Conservation (phyloP, 106 monocot genomes). For the Dendrobium officinale region DNA sequence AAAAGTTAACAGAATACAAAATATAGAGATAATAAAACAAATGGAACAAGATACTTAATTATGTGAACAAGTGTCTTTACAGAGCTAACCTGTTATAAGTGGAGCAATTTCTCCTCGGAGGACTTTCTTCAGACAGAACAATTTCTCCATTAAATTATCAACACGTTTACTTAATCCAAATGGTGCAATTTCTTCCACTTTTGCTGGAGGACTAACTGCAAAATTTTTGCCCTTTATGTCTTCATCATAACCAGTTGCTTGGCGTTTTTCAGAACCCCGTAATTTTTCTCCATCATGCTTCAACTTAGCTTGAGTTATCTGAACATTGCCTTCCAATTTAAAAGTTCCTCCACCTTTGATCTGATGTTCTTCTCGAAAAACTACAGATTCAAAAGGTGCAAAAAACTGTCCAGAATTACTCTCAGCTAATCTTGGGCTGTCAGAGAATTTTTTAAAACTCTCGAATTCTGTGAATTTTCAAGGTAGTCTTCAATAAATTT, state of each 20-base stretch:
- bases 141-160: conserved; percentile 7
- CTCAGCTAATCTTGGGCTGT: neutral
- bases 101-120: conserved; percentile 3
- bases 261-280: neutral
- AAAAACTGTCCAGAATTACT: neutral
- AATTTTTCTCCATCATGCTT: neutral
- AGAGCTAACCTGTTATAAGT: neutral
- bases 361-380: neutral
- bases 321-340: neutral
- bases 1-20: neutral
- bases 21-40: neutral
- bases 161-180: conserved; percentile 5
- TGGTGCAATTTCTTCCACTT: neutral
- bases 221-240: neutral
- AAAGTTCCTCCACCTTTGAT: neutral
- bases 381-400: neutral
- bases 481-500: neutral
- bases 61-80: neutral
- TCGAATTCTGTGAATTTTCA: neutral
- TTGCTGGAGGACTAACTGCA: neutral
- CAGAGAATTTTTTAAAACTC: neutral
- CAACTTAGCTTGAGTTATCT: neutral
- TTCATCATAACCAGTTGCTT: neutral
- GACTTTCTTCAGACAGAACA: neutral
- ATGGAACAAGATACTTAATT: neutral